Percentiles rank a stretch among this genome's conserved stretches.
Evolutionary conservation across 2,329 filamentous ascomycete genomes (phyloP).

Genomic region (Sarocladium kiliense): DNA sequence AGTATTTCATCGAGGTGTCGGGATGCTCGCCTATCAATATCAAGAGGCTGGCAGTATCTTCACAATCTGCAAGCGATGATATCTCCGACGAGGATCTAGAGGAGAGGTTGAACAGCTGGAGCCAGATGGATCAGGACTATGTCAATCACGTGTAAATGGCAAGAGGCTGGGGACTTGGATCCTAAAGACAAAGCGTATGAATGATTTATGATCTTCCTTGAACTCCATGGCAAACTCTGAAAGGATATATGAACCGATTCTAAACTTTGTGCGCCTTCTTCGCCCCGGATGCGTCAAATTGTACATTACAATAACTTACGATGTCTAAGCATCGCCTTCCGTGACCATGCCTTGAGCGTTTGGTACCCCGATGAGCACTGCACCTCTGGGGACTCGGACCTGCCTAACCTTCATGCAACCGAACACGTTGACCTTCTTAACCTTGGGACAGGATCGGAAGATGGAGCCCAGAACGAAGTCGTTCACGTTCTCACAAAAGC

Average conservation of each 20-base stretch:
- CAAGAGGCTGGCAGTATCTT: constrained; percentile 17
- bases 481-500: constrained; percentile 66
- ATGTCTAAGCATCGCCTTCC: constrained; percentile 32
- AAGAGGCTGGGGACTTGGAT: no score
- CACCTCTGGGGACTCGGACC: constrained; percentile 47
- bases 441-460: constrained; percentile 57
- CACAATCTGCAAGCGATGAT: constrained; percentile 11
- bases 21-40: constrained; percentile 28
- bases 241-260: no score
- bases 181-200: no score
- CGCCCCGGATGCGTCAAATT: no score
- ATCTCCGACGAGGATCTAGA: constrained; percentile 32
- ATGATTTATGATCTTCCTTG: not conserved
- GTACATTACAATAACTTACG: no score
- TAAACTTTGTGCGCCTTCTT: no score
- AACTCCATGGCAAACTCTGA: no score
- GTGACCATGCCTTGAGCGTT: constrained; percentile 57
- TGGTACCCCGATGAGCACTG: constrained; percentile 52
- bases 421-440: constrained; percentile 57
- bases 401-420: constrained; percentile 59
- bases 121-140: constrained; percentile 22
- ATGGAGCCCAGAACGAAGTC: constrained; percentile 60
- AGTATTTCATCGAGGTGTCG: constrained; percentile 42
- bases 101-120: constrained; percentile 30
- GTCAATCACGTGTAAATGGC: not conserved